These are phyloP conservation scores for Casuarina glauca DNA, from an alignment of 306 rosid genomes.

Conservation along the genomic window DNA sequence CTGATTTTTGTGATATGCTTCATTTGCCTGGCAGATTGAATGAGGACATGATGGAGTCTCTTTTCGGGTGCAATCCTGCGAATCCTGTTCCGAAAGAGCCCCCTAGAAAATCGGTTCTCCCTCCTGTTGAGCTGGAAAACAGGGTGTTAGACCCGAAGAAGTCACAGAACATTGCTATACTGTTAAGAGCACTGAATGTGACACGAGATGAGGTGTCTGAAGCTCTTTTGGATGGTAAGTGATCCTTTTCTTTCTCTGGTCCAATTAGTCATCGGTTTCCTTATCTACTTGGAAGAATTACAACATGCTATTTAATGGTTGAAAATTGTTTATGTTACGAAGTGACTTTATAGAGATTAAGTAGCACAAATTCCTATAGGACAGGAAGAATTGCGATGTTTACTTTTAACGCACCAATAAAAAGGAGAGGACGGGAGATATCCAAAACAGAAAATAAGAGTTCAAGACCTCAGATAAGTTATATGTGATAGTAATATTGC, in stretches of 20 bases:
- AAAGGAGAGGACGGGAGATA: conserved; percentile 19
- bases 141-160: conserved; percentile 93
- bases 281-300: conserved; percentile 2
- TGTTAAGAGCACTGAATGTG: conserved; percentile 89
- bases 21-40: conserved; percentile 55
- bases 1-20: conserved; percentile 3
- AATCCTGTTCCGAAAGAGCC: conserved; percentile 62
- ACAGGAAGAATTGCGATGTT: not conserved
- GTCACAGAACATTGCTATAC: conserved; percentile 93
- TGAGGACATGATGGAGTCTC: conserved; percentile 98
- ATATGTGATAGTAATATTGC: conserved; percentile 21
- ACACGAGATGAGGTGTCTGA: conserved; percentile 92
- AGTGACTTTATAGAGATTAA: conserved; percentile 4
- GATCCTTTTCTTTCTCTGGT: conserved; percentile 21
- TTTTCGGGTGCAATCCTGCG: conserved; percentile 69
- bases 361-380: conserved; percentile 14
- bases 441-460: conserved; percentile 17
- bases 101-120: conserved; percentile 63
- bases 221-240: conserved; percentile 87
- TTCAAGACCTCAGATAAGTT: conserved; percentile 20
- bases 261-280: conserved; percentile 15
- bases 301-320: not conserved
- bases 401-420: conserved; percentile 3
- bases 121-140: conserved; percentile 69
- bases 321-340: not conserved